phyloP scores from a whole-genome alignment of 139 green algal genomes.

The Haematococcus lacustris region DNA sequence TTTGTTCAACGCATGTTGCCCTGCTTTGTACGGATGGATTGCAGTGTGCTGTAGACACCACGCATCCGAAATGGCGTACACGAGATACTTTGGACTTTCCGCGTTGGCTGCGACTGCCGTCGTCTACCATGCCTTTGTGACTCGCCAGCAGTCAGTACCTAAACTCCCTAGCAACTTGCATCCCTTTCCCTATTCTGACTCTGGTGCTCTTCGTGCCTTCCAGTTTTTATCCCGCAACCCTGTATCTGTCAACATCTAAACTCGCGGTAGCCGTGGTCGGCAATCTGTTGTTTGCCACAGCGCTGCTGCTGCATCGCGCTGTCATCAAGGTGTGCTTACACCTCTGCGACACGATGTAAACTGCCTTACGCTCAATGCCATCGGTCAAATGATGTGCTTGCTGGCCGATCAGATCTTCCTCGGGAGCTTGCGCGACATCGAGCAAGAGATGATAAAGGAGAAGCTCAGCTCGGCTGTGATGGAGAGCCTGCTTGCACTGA shows the following conservation, averaged over 20 bases:
- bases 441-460: slow-evolving; percentile 91
- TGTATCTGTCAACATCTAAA: slow-evolving; percentile 91
- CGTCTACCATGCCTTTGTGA: slow-evolving; percentile 87
- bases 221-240: slow-evolving; percentile 89
- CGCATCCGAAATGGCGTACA: neutral
- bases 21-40: no score
- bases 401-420: slow-evolving; percentile 96
- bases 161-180: neutral
- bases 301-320: slow-evolving; percentile 64
- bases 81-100: slow-evolving; percentile 17
- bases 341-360: no score
- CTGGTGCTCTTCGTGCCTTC: neutral
- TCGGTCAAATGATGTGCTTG: no score
- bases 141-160: slow-evolving; percentile 74
- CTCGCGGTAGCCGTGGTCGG: slow-evolving; percentile 79
- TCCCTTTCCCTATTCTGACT: neutral
- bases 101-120: slow-evolving; percentile 45
- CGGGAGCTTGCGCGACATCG: slow-evolving; percentile 80
- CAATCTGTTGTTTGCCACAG: slow-evolving; percentile 85
- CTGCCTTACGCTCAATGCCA: no score
- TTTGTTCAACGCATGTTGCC: no score
- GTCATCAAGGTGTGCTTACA: slow-evolving; percentile 69
- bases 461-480: slow-evolving; percentile 76
- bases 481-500: slow-evolving; percentile 96
- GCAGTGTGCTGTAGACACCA: no score